A percentile compares a stretch with the other conserved stretches of the same genome.
Evolutionary conservation across 1,284 basidiomycete genomes (phyloP).

Genomic region (Salmacisia buchloeana): DNA sequence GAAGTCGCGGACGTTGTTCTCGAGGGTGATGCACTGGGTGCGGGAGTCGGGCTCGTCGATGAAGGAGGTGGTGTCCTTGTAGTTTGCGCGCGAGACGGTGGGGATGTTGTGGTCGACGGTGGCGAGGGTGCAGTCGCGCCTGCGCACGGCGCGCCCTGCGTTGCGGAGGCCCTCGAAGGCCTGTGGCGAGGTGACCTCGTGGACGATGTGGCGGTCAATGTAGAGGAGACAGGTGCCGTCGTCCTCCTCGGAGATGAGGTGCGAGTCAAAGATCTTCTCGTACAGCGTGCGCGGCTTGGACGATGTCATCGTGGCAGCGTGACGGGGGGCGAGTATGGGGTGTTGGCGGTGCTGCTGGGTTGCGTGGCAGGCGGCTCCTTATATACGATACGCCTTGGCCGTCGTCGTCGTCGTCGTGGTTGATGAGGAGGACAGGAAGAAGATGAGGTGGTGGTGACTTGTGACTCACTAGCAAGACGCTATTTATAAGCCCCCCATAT

Average conservation of each 20-base stretch:
- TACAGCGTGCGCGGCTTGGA: constrained; percentile 35
- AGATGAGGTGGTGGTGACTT: too few relatives aligned
- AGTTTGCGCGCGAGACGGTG: constrained; percentile 41
- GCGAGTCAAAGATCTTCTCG: constrained; percentile 47
- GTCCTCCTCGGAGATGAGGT: constrained; percentile 41
- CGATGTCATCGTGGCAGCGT: background rate
- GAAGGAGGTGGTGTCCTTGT: constrained; percentile 45
- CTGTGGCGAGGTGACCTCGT: constrained; percentile 49
- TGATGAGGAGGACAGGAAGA: too few relatives aligned
- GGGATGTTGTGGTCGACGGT: constrained; percentile 51
- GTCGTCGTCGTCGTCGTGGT: too few relatives aligned
- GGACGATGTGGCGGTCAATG: constrained; percentile 48
- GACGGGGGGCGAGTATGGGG: too few relatives aligned
- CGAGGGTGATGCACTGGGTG: constrained; percentile 46
- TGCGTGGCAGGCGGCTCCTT: too few relatives aligned
- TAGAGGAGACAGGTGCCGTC: constrained; percentile 46
- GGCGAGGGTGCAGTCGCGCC: constrained; percentile 48
- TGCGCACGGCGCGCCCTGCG: constrained; percentile 37
- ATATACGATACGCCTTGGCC: too few relatives aligned
- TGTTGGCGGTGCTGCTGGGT: background rate
- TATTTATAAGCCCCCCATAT: too few relatives aligned
- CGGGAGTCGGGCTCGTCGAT: constrained; percentile 45
- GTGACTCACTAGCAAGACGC: too few relatives aligned
- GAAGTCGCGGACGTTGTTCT: constrained; percentile 48
- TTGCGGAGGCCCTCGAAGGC: constrained; percentile 47